Percentiles rank a stretch among this genome's conserved stretches.
phyloP scores from a whole-genome alignment of 2,329 filamentous ascomycete genomes.

The Bipolaris oryzae region DNA sequence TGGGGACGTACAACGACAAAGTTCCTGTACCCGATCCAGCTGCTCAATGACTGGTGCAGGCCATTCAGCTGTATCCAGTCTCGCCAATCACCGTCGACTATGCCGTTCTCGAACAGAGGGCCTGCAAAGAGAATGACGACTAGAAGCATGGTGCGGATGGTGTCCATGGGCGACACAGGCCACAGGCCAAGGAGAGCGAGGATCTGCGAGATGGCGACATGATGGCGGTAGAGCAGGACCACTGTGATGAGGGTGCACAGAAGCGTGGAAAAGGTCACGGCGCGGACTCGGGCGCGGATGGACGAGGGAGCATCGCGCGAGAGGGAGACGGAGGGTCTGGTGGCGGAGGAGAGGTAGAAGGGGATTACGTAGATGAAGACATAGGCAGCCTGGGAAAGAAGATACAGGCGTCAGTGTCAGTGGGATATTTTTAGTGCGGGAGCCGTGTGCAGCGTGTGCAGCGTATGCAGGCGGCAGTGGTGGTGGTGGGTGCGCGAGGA shows the following conservation, averaged over 20 bases:
- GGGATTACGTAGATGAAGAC: slow-evolving; percentile 90
- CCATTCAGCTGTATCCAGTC: slow-evolving; percentile 65
- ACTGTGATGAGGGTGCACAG: slow-evolving; percentile 71
- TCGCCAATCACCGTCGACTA: slow-evolving; percentile 73
- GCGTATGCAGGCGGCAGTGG: slow-evolving; percentile 1
- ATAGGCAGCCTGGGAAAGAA: slow-evolving; percentile 71
- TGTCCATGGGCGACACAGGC: slow-evolving; percentile 72
- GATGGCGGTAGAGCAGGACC: slow-evolving; percentile 65
- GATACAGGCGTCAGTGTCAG: slow-evolving; percentile 29
- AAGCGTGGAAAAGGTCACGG: slow-evolving; percentile 76
- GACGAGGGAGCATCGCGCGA: slow-evolving; percentile 88
- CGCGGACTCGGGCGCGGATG: slow-evolving; percentile 83
- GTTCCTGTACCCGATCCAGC: slow-evolving; percentile 87
- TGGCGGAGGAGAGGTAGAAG: slow-evolving; percentile 81
- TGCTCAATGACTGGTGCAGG: slow-evolving; percentile 63
- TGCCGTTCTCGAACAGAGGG: slow-evolving; percentile 78
- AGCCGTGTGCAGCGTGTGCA: slow-evolving; percentile 12
- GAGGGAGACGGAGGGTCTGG: slow-evolving; percentile 77
- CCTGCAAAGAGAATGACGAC: slow-evolving; percentile 81
- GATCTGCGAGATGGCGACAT: slow-evolving; percentile 58
- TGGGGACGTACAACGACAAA: slow-evolving; percentile 72
- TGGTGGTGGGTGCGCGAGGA: slow-evolving; percentile 24
- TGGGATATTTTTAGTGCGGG: slow-evolving; percentile 6
- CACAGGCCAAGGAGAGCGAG: slow-evolving; percentile 79
- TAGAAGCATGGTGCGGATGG: slow-evolving; percentile 68